Conservation (phyloP, 192 early-diverging fungal species). For the Phycomyces nitens region DNA sequence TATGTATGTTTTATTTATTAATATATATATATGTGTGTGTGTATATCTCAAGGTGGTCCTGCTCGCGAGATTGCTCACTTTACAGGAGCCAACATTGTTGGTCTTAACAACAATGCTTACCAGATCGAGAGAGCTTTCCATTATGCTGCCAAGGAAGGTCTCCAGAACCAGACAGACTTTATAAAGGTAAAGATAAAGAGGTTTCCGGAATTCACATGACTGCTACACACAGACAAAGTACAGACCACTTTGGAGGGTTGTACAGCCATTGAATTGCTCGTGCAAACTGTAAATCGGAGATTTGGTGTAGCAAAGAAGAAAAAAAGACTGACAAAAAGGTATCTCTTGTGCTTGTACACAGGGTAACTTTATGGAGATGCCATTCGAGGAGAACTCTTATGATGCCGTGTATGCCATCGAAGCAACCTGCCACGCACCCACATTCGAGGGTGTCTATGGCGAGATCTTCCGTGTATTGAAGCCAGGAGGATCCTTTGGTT, state of each 20-base stretch:
- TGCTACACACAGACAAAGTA: too few species aligned
- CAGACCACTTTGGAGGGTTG: too few species aligned
- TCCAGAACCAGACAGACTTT: slow-evolving; percentile 50
- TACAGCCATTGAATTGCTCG: too few species aligned
- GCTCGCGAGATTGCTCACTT: slow-evolving; percentile 90
- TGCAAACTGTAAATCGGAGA: too few species aligned
- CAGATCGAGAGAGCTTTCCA: slow-evolving; percentile 78
- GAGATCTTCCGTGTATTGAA: slow-evolving; percentile 92
- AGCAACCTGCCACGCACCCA: slow-evolving; percentile 87
- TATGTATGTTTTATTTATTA: too few species aligned
- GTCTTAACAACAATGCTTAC: slow-evolving; percentile 97
- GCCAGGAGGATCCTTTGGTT: slow-evolving; percentile 87
- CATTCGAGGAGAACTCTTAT: slow-evolving; percentile 71
- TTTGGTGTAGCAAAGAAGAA: too few species aligned
- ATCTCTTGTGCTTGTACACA: slow-evolving; percentile 22
- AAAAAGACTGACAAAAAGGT: too few species aligned
- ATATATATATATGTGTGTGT: too few species aligned
- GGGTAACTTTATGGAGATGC: slow-evolving; percentile 92
- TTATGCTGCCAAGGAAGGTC: slow-evolving; percentile 66
- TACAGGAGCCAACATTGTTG: slow-evolving; percentile 83
- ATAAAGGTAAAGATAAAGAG: slow-evolving; percentile 38
- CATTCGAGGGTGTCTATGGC: slow-evolving; percentile 79
- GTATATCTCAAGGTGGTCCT: slow-evolving; percentile 59
- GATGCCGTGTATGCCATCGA: slow-evolving; percentile 97
- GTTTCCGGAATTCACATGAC: too few species aligned